phyloP scores from a whole-genome alignment of 352 stramenopile species.

The Phytophthora crassamura region DNA sequence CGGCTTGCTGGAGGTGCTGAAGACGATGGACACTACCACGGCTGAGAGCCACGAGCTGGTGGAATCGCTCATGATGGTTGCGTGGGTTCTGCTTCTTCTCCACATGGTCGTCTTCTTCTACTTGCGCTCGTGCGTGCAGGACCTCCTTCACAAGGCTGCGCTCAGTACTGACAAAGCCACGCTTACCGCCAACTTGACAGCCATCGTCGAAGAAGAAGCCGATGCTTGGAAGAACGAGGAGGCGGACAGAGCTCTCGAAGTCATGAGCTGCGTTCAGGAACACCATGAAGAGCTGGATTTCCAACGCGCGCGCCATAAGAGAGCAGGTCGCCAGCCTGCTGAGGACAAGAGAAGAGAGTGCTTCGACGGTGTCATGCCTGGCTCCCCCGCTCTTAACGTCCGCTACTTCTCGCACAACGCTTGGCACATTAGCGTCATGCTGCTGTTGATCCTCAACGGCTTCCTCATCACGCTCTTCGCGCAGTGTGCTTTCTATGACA shows the following conservation, averaged over 20 bases:
- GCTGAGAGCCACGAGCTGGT: conserved; percentile 41
- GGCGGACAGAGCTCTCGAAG: conserved; percentile 27
- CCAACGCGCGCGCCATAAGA: conserved; percentile 22
- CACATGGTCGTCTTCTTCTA: conserved; percentile 48
- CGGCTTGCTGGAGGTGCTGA: conserved; percentile 38
- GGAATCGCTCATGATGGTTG: conserved; percentile 45
- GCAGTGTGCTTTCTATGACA: conserved; percentile 61
- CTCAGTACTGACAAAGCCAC: conserved; percentile 30
- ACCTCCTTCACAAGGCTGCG: conserved; percentile 23
- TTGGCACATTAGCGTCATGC: conserved; percentile 67
- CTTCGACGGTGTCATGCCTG: conserved; percentile 20
- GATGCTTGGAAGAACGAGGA: conserved; percentile 30
- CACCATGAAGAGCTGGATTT: conserved; percentile 34
- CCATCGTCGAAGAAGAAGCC: conserved; percentile 28
- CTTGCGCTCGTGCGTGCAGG: conserved; percentile 34
- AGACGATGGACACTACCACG: conserved; percentile 22
- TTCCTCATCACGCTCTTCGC: conserved; percentile 66
- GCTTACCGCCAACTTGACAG: conserved; percentile 24
- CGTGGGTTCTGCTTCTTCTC: conserved; percentile 43
- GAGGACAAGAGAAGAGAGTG: conserved; percentile 4
- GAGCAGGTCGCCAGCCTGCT: background rate
- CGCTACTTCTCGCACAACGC: conserved; percentile 67
- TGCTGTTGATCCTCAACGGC: conserved; percentile 68
- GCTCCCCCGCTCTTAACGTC: conserved; percentile 24
- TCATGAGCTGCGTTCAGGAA: conserved; percentile 36